Percentiles rank a stretch among this genome's conserved stretches.
Conservation (phyloP, 768 basidiomycete species). For the Phaffia australis region DNA sequence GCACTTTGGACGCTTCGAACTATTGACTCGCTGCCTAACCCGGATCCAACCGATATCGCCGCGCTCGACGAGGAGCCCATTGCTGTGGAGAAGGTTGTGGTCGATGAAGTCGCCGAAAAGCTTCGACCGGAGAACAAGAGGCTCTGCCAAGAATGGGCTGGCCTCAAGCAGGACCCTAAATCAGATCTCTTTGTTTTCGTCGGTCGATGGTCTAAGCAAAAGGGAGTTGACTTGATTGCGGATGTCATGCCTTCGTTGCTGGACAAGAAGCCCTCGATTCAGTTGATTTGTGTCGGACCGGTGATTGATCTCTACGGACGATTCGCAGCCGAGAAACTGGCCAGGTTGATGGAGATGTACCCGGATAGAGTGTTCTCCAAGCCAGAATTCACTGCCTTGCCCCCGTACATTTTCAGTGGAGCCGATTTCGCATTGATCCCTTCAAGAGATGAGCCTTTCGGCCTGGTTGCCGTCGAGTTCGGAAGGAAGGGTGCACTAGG, state of each 20-base stretch:
- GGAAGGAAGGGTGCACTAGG: constrained; percentile 92
- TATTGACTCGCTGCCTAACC: constrained; percentile 84
- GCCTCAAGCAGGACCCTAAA: constrained; percentile 77
- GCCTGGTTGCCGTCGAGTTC: constrained; percentile 83
- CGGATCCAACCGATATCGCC: constrained; percentile 78
- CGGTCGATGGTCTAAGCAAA: constrained; percentile 96
- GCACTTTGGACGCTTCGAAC: constrained; percentile 92
- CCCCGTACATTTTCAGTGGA: constrained; percentile 85
- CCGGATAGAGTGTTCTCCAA: constrained; percentile 92
- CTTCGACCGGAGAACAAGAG: constrained; percentile 84
- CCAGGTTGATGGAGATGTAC: constrained; percentile 85
- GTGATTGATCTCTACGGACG: constrained; percentile 92
- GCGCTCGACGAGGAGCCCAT: constrained; percentile 72
- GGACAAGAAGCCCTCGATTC: constrained; percentile 74
- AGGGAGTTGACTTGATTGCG: constrained; percentile 90
- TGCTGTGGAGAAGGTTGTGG: constrained; percentile 57
- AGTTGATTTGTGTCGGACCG: constrained; percentile 79
- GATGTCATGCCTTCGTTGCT: constrained; percentile 87
- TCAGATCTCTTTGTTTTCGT: constrained; percentile 92
- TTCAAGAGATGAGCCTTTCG: constrained; percentile 92
- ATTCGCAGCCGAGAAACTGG: constrained; percentile 88
- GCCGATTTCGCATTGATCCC: constrained; percentile 93
- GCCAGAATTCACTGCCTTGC: constrained; percentile 87
- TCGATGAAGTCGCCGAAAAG: constrained; percentile 68
- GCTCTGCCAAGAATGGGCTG: constrained; percentile 91